Evolutionary conservation across 805 yeast genomes (phyloP).

Genomic region (Cyberlindnera xylosilytica): DNA sequence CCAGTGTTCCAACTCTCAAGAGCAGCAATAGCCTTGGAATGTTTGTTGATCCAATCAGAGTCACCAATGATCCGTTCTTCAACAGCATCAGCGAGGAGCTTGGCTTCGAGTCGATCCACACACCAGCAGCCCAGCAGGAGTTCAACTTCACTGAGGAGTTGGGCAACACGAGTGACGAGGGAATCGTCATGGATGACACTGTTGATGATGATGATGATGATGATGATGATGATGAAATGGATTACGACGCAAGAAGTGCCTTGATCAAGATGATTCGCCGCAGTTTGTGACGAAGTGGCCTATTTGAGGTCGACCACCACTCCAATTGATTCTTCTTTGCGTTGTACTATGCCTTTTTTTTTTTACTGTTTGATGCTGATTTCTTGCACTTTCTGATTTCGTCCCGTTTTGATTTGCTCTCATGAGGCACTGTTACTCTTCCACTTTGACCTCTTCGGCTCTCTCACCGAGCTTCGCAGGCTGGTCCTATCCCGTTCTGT

Average conservation of each 20-base stretch:
- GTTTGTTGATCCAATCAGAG: constrained; percentile 24
- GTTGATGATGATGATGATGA: constrained; percentile 16
- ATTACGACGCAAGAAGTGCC: constrained; percentile 30
- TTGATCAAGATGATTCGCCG: constrained; percentile 28
- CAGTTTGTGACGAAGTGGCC: constrained; percentile 22
- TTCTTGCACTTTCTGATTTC: no score
- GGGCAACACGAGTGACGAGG: constrained; percentile 15
- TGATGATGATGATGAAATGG: constrained; percentile 17
- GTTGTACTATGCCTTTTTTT: no score
- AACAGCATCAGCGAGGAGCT: constrained; percentile 18
- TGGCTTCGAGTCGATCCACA: constrained; percentile 7
- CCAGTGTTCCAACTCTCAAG: constrained; percentile 11
- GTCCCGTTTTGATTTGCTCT: no score
- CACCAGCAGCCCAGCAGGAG: constrained; percentile 6
- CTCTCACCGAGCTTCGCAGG: no score
- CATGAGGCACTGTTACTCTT: no score
- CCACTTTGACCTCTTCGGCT: no score
- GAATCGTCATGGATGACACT: background rate
- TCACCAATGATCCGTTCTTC: constrained; percentile 21
- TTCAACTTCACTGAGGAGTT: constrained; percentile 7
- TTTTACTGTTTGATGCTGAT: no score
- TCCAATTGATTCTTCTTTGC: no score
- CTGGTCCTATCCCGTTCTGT: no score
- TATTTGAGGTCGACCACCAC: no score
- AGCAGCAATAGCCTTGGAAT: constrained; percentile 12